A percentile compares a stretch with the other conserved stretches of the same genome.
phyloP scores from a whole-genome alignment of 371 early-diverging fungal species.

The Mortierella sp. region DNA sequence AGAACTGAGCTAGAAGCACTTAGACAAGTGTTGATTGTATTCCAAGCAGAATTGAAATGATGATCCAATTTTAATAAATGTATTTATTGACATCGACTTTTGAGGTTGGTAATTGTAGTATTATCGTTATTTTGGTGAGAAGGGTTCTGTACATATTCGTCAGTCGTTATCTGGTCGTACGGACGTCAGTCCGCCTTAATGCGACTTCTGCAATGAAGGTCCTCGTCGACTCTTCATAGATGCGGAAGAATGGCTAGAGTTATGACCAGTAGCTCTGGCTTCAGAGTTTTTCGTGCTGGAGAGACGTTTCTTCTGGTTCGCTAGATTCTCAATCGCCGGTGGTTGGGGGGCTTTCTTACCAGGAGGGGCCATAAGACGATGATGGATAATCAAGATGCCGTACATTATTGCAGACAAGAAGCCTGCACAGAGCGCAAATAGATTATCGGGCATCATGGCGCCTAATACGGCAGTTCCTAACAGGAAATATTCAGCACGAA shows the following conservation, averaged over 20 bases:
- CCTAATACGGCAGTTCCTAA: conserved; percentile 47
- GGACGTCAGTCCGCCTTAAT: background rate
- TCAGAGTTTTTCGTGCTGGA: background rate
- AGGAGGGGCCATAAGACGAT: conserved; percentile 22
- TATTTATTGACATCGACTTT: background rate
- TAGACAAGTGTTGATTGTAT: conserved; percentile 8
- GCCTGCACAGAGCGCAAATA: conserved; percentile 32
- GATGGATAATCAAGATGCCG: conserved; percentile 21
- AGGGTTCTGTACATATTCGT: background rate
- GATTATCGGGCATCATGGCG: conserved; percentile 43
- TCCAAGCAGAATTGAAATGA: background rate
- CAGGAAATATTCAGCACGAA: conserved; percentile 39
- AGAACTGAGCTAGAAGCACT: conserved; percentile 14
- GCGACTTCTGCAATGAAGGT: background rate
- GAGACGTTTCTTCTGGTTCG: background rate
- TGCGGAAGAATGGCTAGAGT: background rate
- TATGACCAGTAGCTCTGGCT: background rate
- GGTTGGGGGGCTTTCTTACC: conserved; percentile 28
- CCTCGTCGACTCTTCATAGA: background rate
- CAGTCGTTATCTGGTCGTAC: background rate
- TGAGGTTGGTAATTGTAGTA: background rate
- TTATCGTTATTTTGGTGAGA: conserved; percentile 3
- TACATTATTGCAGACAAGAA: conserved; percentile 42
- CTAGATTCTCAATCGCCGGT: conserved; percentile 10
- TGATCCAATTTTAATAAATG: background rate